Conservation (phyloP, 805 yeast genomes). For the Suhomyces faveliae region DNA sequence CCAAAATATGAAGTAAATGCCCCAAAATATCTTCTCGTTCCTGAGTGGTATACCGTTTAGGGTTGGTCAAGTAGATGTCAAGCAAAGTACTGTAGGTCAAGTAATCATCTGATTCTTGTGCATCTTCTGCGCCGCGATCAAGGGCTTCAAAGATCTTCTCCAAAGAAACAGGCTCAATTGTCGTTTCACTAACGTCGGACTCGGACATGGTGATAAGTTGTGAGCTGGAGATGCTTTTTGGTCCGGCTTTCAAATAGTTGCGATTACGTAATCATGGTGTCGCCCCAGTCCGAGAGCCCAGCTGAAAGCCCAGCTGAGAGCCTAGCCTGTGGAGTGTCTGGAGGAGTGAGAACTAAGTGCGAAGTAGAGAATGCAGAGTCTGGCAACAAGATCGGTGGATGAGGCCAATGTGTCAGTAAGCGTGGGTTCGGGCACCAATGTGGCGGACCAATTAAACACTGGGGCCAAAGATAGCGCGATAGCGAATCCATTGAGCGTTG, state of each 20-base stretch:
- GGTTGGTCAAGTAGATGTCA: conserved; percentile 57
- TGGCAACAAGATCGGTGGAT: not conserved
- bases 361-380: too few relatives aligned
- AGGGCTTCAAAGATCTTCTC: conserved; percentile 28
- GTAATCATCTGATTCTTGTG: conserved; percentile 53
- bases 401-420: too few relatives aligned
- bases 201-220: conserved; percentile 11
- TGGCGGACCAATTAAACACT: not conserved
- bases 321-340: too few relatives aligned
- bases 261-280: not conserved
- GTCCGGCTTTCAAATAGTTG: too few relatives aligned
- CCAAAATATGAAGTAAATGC: conserved; percentile 44
- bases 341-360: too few relatives aligned
- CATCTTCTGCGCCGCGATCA: conserved; percentile 33
- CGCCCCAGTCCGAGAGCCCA: too few relatives aligned
- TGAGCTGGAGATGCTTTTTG: too few relatives aligned
- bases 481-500: too few relatives aligned
- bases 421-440: too few relatives aligned
- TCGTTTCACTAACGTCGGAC: conserved; percentile 11
- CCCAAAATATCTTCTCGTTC: conserved; percentile 53
- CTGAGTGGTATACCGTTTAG: conserved; percentile 41
- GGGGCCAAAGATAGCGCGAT: not conserved
- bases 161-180: conserved; percentile 24
- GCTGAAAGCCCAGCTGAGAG: too few relatives aligned
- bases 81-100: conserved; percentile 70